Conservation (phyloP, 2,329 filamentous ascomycete genomes). For the Rhynchosporium graminicola region DNA sequence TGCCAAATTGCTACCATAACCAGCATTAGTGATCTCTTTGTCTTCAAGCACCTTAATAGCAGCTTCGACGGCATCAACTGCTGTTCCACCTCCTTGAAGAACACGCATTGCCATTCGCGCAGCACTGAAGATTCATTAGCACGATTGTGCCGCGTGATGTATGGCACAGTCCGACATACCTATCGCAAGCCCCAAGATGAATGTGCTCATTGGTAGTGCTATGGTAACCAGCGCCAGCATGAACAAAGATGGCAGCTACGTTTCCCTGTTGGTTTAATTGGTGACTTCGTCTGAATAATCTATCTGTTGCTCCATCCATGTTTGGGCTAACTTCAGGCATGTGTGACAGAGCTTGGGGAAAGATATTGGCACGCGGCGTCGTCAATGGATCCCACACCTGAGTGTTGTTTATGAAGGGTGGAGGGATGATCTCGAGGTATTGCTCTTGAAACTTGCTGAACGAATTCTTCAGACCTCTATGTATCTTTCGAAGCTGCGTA, state of each 20-base stretch:
- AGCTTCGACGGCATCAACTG: constrained; percentile 86
- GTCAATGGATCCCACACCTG: constrained; percentile 18
- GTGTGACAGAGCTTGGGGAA: neutral
- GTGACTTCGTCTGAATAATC: constrained; percentile 27
- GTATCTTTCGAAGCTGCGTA: constrained; percentile 29
- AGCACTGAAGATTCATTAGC: constrained; percentile 56
- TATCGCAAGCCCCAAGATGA: constrained; percentile 83
- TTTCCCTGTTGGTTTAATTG: constrained; percentile 24
- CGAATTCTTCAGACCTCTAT: constrained; percentile 23
- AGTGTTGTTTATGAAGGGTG: constrained; percentile 22
- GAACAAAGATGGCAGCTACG: constrained; percentile 83
- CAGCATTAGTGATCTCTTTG: constrained; percentile 93
- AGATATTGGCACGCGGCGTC: neutral
- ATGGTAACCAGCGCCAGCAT: constrained; percentile 94
- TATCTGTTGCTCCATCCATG: constrained; percentile 39
- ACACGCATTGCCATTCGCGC: constrained; percentile 81
- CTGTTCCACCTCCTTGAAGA: constrained; percentile 74
- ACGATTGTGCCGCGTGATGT: neutral
- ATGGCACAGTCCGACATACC: constrained; percentile 58
- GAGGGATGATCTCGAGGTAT: constrained; percentile 21
- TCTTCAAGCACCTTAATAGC: constrained; percentile 89
- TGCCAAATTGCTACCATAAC: constrained; percentile 91
- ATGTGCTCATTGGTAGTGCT: constrained; percentile 81
- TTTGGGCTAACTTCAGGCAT: constrained; percentile 2
- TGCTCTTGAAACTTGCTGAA: constrained; percentile 25